Percentiles rank a stretch among this genome's conserved stretches.
Conservation (phyloP, 768 basidiomycete species). For the Lactarius pseudohatsudake region DNA sequence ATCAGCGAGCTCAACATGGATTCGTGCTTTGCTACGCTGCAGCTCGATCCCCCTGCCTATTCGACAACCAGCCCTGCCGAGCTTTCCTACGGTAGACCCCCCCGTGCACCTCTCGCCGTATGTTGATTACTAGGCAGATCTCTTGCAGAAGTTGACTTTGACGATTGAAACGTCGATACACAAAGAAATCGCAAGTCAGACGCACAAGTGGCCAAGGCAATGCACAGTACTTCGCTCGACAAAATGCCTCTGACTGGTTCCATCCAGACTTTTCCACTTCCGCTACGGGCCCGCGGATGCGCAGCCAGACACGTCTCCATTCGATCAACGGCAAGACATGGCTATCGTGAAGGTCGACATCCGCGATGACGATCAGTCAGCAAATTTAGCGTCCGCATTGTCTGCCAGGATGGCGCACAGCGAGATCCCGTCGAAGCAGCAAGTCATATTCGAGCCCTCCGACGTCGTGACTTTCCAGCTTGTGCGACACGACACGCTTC, state of each 20-base stretch:
- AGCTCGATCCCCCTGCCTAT: slow-evolving; percentile 41
- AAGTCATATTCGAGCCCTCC: slow-evolving; percentile 62
- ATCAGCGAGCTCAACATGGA: slow-evolving; percentile 57
- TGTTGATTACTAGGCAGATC: slow-evolving; percentile 41
- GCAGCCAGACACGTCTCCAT: slow-evolving; percentile 34
- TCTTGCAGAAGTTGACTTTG: slow-evolving; percentile 45
- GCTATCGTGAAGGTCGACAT: slow-evolving; percentile 55
- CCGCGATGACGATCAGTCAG: slow-evolving; percentile 45
- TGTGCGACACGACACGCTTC: slow-evolving; percentile 33
- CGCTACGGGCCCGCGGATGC: slow-evolving; percentile 49
- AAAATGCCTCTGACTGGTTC: slow-evolving; percentile 9
- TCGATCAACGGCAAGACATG: slow-evolving; percentile 37
- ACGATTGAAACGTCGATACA: slow-evolving; percentile 43
- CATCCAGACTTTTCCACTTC: slow-evolving; percentile 52
- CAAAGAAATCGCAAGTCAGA: slow-evolving; percentile 33
- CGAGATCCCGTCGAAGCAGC: slow-evolving; percentile 40
- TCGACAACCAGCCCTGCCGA: slow-evolving; percentile 42
- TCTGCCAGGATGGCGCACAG: slow-evolving; percentile 32
- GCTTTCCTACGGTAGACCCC: slow-evolving; percentile 35
- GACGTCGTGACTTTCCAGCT: slow-evolving; percentile 63
- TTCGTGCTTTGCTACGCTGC: slow-evolving; percentile 48
- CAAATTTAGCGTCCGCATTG: slow-evolving; percentile 55
- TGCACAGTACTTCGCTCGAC: slow-evolving; percentile 29
- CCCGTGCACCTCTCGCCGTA: slow-evolving; percentile 13
- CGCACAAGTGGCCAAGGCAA: slow-evolving; percentile 41